Evolutionary conservation across 164 flowering plant species (phyloP).

Genomic region (Nymphaea colorata): DNA sequence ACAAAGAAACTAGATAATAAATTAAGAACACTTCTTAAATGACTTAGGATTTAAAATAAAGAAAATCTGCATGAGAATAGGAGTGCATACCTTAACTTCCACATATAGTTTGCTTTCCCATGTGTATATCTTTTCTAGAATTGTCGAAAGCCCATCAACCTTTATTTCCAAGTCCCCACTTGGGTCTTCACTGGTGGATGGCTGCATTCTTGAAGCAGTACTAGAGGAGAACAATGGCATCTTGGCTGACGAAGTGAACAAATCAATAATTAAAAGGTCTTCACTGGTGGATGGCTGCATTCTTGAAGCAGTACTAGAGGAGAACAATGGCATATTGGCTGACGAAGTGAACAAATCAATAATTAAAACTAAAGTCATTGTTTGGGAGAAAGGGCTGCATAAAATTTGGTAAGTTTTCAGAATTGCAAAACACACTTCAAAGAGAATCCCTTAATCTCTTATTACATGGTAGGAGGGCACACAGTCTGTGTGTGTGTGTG

Average conservation of each 20-base stretch:
- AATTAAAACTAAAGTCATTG: too few relatives aligned
- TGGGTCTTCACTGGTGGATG: constrained; percentile 15
- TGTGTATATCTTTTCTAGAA: constrained; percentile 64
- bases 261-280: too few relatives aligned
- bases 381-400: not conserved
- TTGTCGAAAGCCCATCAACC: constrained; percentile 52
- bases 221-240: not conserved
- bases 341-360: too few relatives aligned
- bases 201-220: not conserved
- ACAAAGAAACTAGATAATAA: too few relatives aligned
- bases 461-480: too few relatives aligned
- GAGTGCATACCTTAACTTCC: constrained; percentile 76
- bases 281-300: too few relatives aligned
- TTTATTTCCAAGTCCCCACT: constrained; percentile 18
- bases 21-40: too few relatives aligned
- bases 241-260: not conserved
- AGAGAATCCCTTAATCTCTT: not conserved
- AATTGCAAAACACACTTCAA: not conserved
- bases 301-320: too few relatives aligned
- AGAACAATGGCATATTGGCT: too few relatives aligned
- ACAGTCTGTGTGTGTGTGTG: too few relatives aligned
- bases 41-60: too few relatives aligned
- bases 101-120: constrained; percentile 93
- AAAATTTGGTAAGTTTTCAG: not conserved
- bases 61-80: too few relatives aligned